Evolutionary conservation across 2,329 filamentous ascomycete species (phyloP).

Genomic region (Ophiostoma piceae): DNA sequence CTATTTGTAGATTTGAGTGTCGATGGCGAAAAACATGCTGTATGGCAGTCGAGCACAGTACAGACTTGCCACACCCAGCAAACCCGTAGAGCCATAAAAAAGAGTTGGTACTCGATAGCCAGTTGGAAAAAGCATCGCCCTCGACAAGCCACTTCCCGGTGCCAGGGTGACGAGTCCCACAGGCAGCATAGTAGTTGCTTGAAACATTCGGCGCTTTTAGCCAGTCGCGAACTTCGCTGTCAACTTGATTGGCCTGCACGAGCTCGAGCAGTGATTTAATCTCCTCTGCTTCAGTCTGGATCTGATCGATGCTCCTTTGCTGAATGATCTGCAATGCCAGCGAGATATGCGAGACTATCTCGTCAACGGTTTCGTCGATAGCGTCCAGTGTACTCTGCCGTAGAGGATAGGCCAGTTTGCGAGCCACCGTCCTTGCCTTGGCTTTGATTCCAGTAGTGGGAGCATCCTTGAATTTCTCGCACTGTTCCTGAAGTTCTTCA

Average conservation of each 20-base stretch:
- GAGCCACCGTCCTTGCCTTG: background rate
- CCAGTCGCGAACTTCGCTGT: background rate
- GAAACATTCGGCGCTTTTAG: background rate
- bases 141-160: slow-evolving; percentile 37
- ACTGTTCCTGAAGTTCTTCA: background rate
- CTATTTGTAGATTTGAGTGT: slow-evolving; percentile 27
- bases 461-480: background rate
- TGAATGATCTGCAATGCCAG: background rate
- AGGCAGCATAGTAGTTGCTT: background rate
- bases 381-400: background rate
- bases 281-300: background rate
- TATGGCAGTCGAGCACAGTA: slow-evolving; percentile 37
- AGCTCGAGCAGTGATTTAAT: background rate
- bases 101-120: slow-evolving; percentile 31
- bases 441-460: background rate
- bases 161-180: background rate
- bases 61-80: slow-evolving; percentile 40
- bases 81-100: slow-evolving; percentile 40
- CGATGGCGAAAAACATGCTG: slow-evolving; percentile 30
- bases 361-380: background rate
- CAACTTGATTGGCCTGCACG: background rate
- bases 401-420: background rate
- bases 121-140: slow-evolving; percentile 29
- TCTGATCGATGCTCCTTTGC: background rate
- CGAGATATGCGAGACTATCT: background rate